Conservation (phyloP, 2,329 filamentous ascomycete species). For the Neofusicoccum laricinum region DNA sequence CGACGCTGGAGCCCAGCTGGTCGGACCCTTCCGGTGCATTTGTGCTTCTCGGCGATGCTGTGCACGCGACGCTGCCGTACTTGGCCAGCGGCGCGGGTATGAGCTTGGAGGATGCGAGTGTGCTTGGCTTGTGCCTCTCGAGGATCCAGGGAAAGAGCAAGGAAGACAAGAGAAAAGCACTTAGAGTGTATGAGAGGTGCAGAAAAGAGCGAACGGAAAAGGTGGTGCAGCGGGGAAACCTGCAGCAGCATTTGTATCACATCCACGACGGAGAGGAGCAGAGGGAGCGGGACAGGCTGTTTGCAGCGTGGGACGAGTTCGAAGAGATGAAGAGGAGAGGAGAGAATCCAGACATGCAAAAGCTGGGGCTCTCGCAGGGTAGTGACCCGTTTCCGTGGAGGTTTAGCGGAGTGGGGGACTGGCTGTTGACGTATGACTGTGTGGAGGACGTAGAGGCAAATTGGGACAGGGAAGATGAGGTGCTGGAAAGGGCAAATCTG, state of each 20-base stretch:
- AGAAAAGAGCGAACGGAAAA: slow-evolving; percentile 57
- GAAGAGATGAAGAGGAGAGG: slow-evolving; percentile 27
- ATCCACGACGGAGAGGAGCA: slow-evolving; percentile 59
- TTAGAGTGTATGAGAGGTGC: slow-evolving; percentile 55
- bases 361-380: slow-evolving; percentile 24
- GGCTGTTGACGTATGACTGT: slow-evolving; percentile 35
- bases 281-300: slow-evolving; percentile 47
- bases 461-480: slow-evolving; percentile 23
- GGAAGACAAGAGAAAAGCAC: slow-evolving; percentile 35
- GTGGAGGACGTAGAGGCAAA: slow-evolving; percentile 31
- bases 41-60: slow-evolving; percentile 61
- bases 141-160: slow-evolving; percentile 35
- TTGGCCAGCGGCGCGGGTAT: slow-evolving; percentile 58
- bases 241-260: slow-evolving; percentile 62
- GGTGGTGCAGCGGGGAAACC: slow-evolving; percentile 59
- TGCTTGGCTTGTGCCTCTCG: slow-evolving; percentile 55
- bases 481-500: slow-evolving; percentile 5
- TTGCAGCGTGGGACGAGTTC: slow-evolving; percentile 28
- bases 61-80: slow-evolving; percentile 64
- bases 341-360: slow-evolving; percentile 20
- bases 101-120: slow-evolving; percentile 59
- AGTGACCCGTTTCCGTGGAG: slow-evolving; percentile 36
- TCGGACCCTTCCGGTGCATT: slow-evolving; percentile 55
- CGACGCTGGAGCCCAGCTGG: slow-evolving; percentile 54
- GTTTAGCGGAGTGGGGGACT: slow-evolving; percentile 34